Base-by-base conservation (phyloP, 116 monocot species). In the Iris pallida region DNA sequence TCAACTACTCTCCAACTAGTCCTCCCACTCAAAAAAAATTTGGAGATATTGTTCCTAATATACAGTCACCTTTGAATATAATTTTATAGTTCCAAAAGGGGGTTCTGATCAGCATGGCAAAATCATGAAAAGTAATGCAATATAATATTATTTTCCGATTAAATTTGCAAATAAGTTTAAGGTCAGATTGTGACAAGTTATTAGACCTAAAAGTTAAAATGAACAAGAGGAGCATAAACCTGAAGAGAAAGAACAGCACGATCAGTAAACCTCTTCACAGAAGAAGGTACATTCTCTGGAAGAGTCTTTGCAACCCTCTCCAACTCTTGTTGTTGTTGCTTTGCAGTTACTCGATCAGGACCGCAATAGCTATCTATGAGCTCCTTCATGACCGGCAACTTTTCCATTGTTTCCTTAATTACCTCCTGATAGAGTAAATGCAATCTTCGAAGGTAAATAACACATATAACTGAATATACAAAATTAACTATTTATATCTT, bases 191-290 rank as follows among this genome's bases (percentile, higher is more conserved):
- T 49, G 6, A 47, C 12, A 14, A 4, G 6, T 18, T 57, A 55
- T 5, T 42, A 12, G n/a, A 57, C 6, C n/a, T 47, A 30, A 52
- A 59, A 11, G 47, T 7, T 8, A 17, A 20, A 69, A 61, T 42
- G 4, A 75, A 52, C 8, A 40, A 4, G 53, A n/a, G 11, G 42
- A 12, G 63, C 43, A 30, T 44, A 73, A 61, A 97, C 97, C 90
- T 92, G 82, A 57, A 92, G 90, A 68, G 97, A 87, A n/a, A 92
- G 85, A 57, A 97, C 70, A 64, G 82, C 85, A 61, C 85, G 82
- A 62, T 97, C 90, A 48, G 97, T 82, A 61, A 97, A 97, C 65
- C 79, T 78, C 73, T 83, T 97, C 40, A 97, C 90, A 61, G 97
- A 92, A 47, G 80, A 73, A 63, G 97, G 97, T 57, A 78, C 57